These are phyloP conservation scores for Pythium brassicae DNA, from an alignment of 352 stramenopile species.

Conservation along the genomic window DNA sequence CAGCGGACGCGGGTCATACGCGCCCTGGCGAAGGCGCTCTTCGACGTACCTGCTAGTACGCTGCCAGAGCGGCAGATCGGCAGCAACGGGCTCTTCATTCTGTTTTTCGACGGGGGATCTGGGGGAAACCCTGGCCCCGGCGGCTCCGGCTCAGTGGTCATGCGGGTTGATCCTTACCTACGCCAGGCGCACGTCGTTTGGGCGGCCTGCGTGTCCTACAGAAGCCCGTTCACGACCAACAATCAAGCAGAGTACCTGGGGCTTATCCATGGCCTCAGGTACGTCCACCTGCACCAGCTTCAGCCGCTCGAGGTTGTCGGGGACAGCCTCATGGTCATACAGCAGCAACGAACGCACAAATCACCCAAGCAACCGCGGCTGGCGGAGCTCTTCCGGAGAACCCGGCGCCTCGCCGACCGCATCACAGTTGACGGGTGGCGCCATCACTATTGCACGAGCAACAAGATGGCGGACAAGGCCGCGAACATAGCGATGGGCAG, in stretches of 20 bases:
- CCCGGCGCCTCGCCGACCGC: too few relatives aligned
- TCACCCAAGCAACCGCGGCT: too few relatives aligned
- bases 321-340: background rate
- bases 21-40: too few relatives aligned
- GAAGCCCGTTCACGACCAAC: background rate
- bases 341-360: background rate
- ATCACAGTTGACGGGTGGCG: too few relatives aligned
- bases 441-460: too few relatives aligned
- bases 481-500: too few relatives aligned
- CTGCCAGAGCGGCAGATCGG: too few relatives aligned
- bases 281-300: background rate
- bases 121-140: background rate
- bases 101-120: background rate
- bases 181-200: background rate
- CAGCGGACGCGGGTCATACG: too few relatives aligned
- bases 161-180: background rate
- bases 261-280: background rate
- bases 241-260: background rate
- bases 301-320: background rate
- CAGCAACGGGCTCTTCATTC: background rate
- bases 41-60: too few relatives aligned
- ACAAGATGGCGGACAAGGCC: too few relatives aligned
- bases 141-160: background rate
- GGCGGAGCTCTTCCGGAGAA: too few relatives aligned
- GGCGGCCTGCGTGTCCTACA: background rate